A percentile compares a stretch with the other conserved stretches of the same genome.
phyloP scores from a whole-genome alignment of 257 asterid genomes.

The Eucommia ulmoides region DNA sequence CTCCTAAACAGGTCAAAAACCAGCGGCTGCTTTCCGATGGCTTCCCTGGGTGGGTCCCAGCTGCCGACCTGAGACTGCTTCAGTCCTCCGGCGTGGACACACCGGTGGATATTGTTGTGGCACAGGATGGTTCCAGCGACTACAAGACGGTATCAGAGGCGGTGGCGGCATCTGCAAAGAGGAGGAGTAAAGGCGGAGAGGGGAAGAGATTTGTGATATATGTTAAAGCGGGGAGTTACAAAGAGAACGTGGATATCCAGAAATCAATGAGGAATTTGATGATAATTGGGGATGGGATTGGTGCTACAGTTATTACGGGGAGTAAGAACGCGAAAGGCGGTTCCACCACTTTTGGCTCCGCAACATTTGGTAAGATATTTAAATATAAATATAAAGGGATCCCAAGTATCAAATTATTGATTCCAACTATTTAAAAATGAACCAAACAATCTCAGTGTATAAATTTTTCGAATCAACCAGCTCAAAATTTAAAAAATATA shows the following conservation, averaged over 20 bases:
- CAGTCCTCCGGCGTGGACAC: conserved; percentile 8
- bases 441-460: no score
- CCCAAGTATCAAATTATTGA: no score
- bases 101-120: conserved; percentile 36
- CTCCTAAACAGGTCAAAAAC: conserved; percentile 3
- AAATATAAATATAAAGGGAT: no score
- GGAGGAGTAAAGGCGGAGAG: conserved; percentile 22
- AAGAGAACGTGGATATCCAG: conserved; percentile 44
- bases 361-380: conserved; percentile 83
- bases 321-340: conserved; percentile 34
- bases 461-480: no score
- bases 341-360: conserved; percentile 50
- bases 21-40: conserved; percentile 14
- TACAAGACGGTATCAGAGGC: conserved; percentile 41
- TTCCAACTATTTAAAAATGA: no score
- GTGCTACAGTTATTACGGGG: conserved; percentile 41
- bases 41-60: conserved; percentile 38
- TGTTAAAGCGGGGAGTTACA: conserved; percentile 48
- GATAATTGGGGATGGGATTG: conserved; percentile 67
- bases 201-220: conserved; percentile 34
- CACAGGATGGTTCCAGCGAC: conserved; percentile 57
- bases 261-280: conserved; percentile 40
- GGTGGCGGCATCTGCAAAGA: conserved; percentile 17
- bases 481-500: no score
- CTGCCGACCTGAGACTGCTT: conserved; percentile 30